Conservation (phyloP, 2,329 filamentous ascomycete genomes). For the Pezicula carpinea region DNA sequence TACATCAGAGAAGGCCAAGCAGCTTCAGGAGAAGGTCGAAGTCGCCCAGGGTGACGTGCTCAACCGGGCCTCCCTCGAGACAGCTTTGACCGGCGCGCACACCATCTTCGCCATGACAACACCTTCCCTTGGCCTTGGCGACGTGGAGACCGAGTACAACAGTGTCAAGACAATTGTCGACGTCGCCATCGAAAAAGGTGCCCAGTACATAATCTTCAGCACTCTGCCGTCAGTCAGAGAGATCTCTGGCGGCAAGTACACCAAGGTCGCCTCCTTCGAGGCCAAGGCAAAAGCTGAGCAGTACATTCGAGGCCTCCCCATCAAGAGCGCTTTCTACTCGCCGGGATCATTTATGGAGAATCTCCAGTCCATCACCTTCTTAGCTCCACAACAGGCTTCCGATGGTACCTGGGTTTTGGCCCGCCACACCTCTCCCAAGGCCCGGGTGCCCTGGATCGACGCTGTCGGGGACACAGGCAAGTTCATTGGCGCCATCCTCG, state of each 20-base stretch:
- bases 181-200: slow-evolving; percentile 33
- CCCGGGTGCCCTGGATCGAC: slow-evolving; percentile 24
- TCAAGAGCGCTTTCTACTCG: slow-evolving; percentile 40
- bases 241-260: slow-evolving; percentile 31
- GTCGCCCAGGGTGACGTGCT: slow-evolving; percentile 36
- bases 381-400: slow-evolving; percentile 12
- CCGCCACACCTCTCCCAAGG: slow-evolving; percentile 15
- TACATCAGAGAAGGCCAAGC: slow-evolving; percentile 28
- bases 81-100: slow-evolving; percentile 39
- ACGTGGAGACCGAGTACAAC: slow-evolving; percentile 9
- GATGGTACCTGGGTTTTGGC: slow-evolving; percentile 16
- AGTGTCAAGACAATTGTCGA: slow-evolving; percentile 39
- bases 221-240: slow-evolving; percentile 34
- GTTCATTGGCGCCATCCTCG: slow-evolving; percentile 34
- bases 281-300: slow-evolving; percentile 31
- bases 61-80: slow-evolving; percentile 32
- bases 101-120: slow-evolving; percentile 45
- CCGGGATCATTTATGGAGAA: slow-evolving; percentile 46
- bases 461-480: slow-evolving; percentile 23
- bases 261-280: slow-evolving; percentile 29
- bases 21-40: slow-evolving; percentile 27
- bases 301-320: slow-evolving; percentile 31
- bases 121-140: slow-evolving; percentile 31
- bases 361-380: slow-evolving; percentile 26
- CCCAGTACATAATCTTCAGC: slow-evolving; percentile 38